Evolutionary conservation across 2,329 filamentous ascomycete genomes (phyloP), one percentile per base, ranked within the genome.

Genomic region (Fusarium piperis): DNA sequence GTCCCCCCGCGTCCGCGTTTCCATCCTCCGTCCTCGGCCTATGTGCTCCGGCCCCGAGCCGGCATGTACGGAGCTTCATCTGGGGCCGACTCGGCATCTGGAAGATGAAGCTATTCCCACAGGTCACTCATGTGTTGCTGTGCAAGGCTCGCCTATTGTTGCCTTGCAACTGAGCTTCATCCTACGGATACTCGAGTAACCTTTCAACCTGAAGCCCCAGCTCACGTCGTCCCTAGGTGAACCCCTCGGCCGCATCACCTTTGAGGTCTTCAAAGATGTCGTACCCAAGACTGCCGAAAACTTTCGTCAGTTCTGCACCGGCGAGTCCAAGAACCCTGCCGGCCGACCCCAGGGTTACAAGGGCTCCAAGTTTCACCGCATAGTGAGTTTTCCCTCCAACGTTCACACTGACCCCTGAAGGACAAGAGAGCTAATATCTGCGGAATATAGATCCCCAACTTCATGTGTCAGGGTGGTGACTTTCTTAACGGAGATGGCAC

Each of bases 381-480:
- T 98, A 76, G 94, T 97, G 83, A 77, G 92, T 85, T 30, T 39
- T 12, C n/a, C 36, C 62, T 67, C 64, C 6, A 56, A 16, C 59
- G 23, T 35, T 38, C 46, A 18, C n/a, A 4, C 30, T 12, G 26
- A 20, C 36, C 28, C 36, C n/a, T 26, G 16, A n/a, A 30, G 64
- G 33, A 32, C 36, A 58, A 18, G 60, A 41, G 53, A 23, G 46
- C 62, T 76, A 39, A 67, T 64, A 52, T 11, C 48, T 20, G 15
- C 20, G 16, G 18, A 35, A 41, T 39, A 41, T 32, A 97, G 94
- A 97, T 98, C 81, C 93, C 93, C 83, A 93, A 93, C 77, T 98
- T 98, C 84, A 98, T 98, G 95, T 93, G 96, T 78, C 96, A 99
- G 82, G 95, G 95, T 51, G 96, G 96, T 60, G 96, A 99, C 82